These are phyloP conservation scores for Microbotryomycetes sp. DNA, from an alignment of 1,284 basidiomycete genomes.

Conservation along the genomic window DNA sequence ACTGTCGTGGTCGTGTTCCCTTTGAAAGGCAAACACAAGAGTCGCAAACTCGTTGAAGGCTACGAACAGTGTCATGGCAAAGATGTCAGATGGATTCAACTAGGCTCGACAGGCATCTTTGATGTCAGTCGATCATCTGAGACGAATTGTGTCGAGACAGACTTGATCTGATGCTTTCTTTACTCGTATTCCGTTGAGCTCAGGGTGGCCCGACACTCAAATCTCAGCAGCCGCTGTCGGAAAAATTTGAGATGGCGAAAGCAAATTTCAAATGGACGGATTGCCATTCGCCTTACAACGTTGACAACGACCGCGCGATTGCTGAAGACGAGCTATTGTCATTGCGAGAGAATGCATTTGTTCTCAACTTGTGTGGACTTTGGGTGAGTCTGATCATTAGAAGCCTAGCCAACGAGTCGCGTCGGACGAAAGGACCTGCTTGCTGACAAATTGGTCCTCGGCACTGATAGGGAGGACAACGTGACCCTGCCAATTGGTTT, in stretches of 20 bases:
- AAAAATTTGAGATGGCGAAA: slow-evolving; percentile 5
- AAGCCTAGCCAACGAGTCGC: not conserved
- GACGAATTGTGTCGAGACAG: not conserved
- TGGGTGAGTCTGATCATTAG: slow-evolving; percentile 42
- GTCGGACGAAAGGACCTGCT: no score
- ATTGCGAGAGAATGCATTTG: slow-evolving; percentile 47
- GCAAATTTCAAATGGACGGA: slow-evolving; percentile 47
- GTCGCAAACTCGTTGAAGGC: slow-evolving; percentile 42
- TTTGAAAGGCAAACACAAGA: slow-evolving; percentile 49
- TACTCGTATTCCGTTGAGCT: no score
- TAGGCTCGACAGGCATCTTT: slow-evolving; percentile 60
- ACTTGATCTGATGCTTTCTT: no score
- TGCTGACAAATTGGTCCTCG: not conserved
- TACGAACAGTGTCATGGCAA: slow-evolving; percentile 37
- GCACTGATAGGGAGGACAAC: slow-evolving; percentile 45
- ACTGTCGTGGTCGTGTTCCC: slow-evolving; percentile 61
- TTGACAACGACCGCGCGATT: slow-evolving; percentile 46
- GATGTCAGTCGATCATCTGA: slow-evolving; percentile 47
- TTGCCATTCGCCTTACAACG: slow-evolving; percentile 49
- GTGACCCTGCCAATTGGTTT: slow-evolving; percentile 52
- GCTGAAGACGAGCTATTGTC: slow-evolving; percentile 54
- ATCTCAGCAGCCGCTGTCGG: slow-evolving; percentile 10
- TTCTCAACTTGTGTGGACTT: slow-evolving; percentile 58
- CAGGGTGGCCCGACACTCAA: slow-evolving; percentile 36
- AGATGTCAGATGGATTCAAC: slow-evolving; percentile 51